These are phyloP conservation scores for Lactifluus rugatus DNA, from an alignment of 768 basidiomycete species.

Conservation along the genomic window DNA sequence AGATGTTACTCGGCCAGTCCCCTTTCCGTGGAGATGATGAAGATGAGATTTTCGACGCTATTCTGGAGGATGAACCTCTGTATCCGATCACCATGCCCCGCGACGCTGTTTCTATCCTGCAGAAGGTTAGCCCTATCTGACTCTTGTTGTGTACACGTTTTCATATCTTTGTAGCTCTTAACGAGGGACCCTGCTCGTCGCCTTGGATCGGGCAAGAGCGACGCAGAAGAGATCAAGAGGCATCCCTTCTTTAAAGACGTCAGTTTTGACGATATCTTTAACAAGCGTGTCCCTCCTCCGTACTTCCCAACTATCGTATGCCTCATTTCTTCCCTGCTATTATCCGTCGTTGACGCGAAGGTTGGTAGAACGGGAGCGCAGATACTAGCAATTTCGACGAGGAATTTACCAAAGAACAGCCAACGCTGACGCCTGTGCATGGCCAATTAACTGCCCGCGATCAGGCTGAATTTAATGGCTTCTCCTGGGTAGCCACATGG, in stretches of 20 bases:
- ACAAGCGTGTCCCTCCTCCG: constrained; percentile 94
- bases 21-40: constrained; percentile 99
- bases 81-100: constrained; percentile 99
- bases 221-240: constrained; percentile 94
- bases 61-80: constrained; percentile 93
- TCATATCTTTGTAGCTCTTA: constrained; percentile 48
- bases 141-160: constrained; percentile 4
- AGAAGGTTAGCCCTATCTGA: constrained; percentile 51
- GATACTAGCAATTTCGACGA: constrained; percentile 94
- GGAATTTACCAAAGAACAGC: constrained; percentile 95
- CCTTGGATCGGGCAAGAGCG: constrained; percentile 82
- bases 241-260: constrained; percentile 99
- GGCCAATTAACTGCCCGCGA: constrained; percentile 83
- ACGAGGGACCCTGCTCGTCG: constrained; percentile 87
- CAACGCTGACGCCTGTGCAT: constrained; percentile 95
- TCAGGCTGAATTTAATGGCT: constrained; percentile 93
- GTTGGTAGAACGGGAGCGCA: constrained; percentile 61
- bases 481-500: constrained; percentile 74
- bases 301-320: constrained; percentile 95
- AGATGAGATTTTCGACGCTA: constrained; percentile 99
- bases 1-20: constrained; percentile 97
- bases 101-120: constrained; percentile 90
- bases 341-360: not conserved
- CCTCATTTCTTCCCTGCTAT: constrained; percentile 6
- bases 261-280: constrained; percentile 90